These are phyloP conservation scores for Asparagopsis taxiformis DNA, from an alignment of 31 red algal genomes.

Conservation along the genomic window DNA sequence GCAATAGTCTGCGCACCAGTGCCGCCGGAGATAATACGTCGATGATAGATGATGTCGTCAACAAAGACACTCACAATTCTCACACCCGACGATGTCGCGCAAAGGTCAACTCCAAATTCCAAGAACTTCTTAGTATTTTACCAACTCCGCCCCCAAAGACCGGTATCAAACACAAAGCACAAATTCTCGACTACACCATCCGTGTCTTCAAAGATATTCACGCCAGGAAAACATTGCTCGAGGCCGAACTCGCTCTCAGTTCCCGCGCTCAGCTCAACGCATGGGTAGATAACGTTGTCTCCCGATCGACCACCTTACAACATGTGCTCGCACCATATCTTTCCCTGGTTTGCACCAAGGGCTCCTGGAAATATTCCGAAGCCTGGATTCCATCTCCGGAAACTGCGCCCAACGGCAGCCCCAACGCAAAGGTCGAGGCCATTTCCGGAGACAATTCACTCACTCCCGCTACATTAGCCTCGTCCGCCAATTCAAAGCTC, in stretches of 20 bases:
- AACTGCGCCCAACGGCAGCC: not conserved
- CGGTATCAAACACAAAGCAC: conserved; percentile 87
- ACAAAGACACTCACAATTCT: conserved; percentile 82
- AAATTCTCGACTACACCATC: conserved; percentile 89
- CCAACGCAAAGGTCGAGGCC: not conserved
- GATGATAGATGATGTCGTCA: too few species aligned
- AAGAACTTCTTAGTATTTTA: conserved; percentile 67
- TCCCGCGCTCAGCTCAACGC: conserved; percentile 58
- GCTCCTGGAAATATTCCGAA: conserved; percentile 80
- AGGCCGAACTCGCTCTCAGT: conserved; percentile 81
- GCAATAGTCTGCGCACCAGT: too few species aligned
- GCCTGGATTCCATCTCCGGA: conserved; percentile 72
- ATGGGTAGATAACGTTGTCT: conserved; percentile 60
- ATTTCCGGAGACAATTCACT: conserved; percentile 39
- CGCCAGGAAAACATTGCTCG: conserved; percentile 71
- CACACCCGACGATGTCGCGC: conserved; percentile 85
- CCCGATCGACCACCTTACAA: conserved; percentile 46
- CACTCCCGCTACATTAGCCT: conserved; percentile 29
- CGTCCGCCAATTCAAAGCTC: conserved; percentile 23
- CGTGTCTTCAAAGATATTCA: conserved; percentile 67
- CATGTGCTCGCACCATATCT: conserved; percentile 74
- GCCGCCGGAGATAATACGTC: too few species aligned
- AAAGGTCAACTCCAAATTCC: conserved; percentile 89
- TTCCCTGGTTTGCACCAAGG: conserved; percentile 67
- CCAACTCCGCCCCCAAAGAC: conserved; percentile 63